A percentile compares a stretch with the other conserved stretches of the same genome.
Evolutionary conservation across 805 yeast species (phyloP).

Genomic region (Grigorovia jiainica): DNA sequence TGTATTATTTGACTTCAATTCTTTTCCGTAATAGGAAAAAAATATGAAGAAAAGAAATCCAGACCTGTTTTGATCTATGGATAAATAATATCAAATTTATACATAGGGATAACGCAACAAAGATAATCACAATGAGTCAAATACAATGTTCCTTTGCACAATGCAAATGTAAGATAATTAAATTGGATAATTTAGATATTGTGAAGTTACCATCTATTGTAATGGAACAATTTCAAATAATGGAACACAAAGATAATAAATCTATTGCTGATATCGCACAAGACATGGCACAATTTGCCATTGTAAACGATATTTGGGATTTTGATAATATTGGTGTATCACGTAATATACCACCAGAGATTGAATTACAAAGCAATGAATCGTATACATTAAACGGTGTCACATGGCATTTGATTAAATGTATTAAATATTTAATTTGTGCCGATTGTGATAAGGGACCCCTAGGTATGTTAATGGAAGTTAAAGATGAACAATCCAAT

Average conservation of each 20-base stretch:
- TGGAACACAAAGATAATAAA: slow-evolving; percentile 7
- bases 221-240: slow-evolving; percentile 13
- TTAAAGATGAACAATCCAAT: slow-evolving; percentile 11
- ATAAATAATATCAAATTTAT: too few relatives aligned
- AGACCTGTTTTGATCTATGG: too few relatives aligned
- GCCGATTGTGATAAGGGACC: slow-evolving; percentile 77
- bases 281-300: slow-evolving; percentile 27
- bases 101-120: too few relatives aligned
- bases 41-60: too few relatives aligned
- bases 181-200: slow-evolving; percentile 6
- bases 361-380: slow-evolving; percentile 10
- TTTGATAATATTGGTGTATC: slow-evolving; percentile 76
- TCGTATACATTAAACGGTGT: slow-evolving; percentile 15
- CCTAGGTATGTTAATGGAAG: slow-evolving; percentile 51
- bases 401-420: slow-evolving; percentile 21
- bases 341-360: slow-evolving; percentile 23
- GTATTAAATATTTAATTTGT: slow-evolving; percentile 53
- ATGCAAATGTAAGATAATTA: slow-evolving; percentile 17
- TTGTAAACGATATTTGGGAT: slow-evolving; percentile 59
- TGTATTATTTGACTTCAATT: too few relatives aligned
- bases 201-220: slow-evolving; percentile 8
- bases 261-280: background rate
- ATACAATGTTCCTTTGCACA: slow-evolving; percentile 16
- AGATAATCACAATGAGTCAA: background rate
- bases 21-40: too few relatives aligned